These are phyloP conservation scores for Rhizoclosmatium hyalinum DNA, from an alignment of 371 early-diverging fungal genomes.

Conservation along the genomic window DNA sequence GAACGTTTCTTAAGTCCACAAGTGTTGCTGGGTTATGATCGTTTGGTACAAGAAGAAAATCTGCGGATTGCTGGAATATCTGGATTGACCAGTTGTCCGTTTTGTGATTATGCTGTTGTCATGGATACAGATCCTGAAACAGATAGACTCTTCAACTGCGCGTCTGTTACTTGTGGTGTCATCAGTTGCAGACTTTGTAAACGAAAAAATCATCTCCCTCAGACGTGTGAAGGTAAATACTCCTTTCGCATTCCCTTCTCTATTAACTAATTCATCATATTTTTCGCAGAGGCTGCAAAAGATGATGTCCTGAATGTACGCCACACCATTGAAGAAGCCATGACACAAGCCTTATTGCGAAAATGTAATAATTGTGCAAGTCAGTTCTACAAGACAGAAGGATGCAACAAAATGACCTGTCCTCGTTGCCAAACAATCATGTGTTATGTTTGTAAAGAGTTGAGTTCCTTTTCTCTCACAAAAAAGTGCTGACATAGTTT, in stretches of 20 bases:
- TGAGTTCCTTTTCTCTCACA: constrained; percentile 7
- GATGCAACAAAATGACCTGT: constrained; percentile 59
- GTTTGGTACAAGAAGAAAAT: constrained; percentile 53
- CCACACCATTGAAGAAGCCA: constrained; percentile 60
- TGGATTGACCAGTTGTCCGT: constrained; percentile 56
- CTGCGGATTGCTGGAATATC: constrained; percentile 50
- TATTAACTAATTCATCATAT: neutral
- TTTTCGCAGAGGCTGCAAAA: constrained; percentile 42
- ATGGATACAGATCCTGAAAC: constrained; percentile 41
- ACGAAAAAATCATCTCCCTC: constrained; percentile 51
- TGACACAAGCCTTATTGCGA: constrained; percentile 62
- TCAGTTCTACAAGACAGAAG: constrained; percentile 43
- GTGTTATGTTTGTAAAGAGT: constrained; percentile 57
- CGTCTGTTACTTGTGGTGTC: constrained; percentile 43
- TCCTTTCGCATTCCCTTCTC: neutral
- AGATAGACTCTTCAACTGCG: constrained; percentile 56
- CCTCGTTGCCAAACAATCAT: constrained; percentile 35
- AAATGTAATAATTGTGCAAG: constrained; percentile 56
- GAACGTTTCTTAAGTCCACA: constrained; percentile 41
- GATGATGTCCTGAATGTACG: constrained; percentile 47
- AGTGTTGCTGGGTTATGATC: constrained; percentile 48
- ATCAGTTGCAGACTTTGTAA: constrained; percentile 56
- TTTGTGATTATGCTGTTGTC: constrained; percentile 56
- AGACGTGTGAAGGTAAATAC: constrained; percentile 51
- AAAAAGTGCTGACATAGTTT: neutral